Base-by-base conservation (phyloP, 306 rosid species). In the Medicago lupulina region DNA sequence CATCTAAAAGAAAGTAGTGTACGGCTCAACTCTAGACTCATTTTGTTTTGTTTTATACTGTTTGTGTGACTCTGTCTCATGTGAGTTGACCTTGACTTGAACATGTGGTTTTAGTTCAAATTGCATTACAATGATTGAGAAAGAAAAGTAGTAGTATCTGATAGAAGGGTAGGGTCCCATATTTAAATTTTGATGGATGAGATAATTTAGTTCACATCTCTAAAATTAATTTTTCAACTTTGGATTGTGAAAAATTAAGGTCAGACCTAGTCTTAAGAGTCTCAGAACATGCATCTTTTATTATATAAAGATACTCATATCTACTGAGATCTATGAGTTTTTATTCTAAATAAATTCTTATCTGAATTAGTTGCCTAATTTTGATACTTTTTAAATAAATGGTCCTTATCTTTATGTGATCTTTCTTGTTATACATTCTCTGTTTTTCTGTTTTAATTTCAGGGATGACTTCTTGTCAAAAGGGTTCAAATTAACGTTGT, bases 391-490 rank as follows among this genome's bases (percentile, higher is more conserved):
- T 78, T 64, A 34, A 36, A 75, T 23, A 21, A 58, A 5, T 49
- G 28, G 7, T 40, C 14, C 12, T 17, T 7, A 2, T 43, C 54
- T 36, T 63, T 36, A 7, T 80, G 67, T 50, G 9, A 53, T 31
- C 47, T 58, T 19, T 55, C 61, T 9, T 50, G 38, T 67, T 19
- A 51, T 54, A 43, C 60, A 55, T 21, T 19, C 39, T 73, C 50
- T 0, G 28, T 23, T 3, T 3, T 18, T 44, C 34, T 10, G 17
- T 80, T 51, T 28, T 28, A 28, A 28, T 28, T 49, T 46, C 85
- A 88, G 95, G 87, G 93, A 87, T 54, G 86, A 85, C 67, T 89
- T 87, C 75, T 75, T 89, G 34, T 89, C 93, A 16, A 64, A 83
- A 70, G 89, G 93, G 54, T 89, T 89, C 86, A 87, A 87, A 59